A percentile compares a stretch with the other conserved stretches of the same genome.
phyloP scores from a whole-genome alignment of 441 rosid species.

The Manihot esculenta region DNA sequence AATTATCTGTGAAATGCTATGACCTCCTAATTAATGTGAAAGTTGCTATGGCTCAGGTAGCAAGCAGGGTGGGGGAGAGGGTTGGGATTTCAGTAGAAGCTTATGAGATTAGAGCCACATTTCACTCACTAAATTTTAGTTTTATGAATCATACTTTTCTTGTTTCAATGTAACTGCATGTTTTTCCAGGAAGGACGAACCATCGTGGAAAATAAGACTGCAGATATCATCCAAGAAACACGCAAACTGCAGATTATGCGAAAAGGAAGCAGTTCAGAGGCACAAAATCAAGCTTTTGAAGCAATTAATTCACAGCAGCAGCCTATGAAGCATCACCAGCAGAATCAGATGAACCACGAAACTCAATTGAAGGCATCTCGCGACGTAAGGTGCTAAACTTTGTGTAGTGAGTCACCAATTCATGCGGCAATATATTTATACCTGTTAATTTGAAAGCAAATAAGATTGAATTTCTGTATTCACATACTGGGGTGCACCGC shows the following conservation, averaged over 20 bases:
- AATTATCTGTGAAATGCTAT: no score
- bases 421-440: slow-evolving; percentile 18
- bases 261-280: slow-evolving; percentile 46
- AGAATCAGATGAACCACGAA: slow-evolving; percentile 56
- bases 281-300: slow-evolving; percentile 36
- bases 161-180: slow-evolving; percentile 14
- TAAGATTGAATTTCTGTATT: not conserved
- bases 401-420: slow-evolving; percentile 44
- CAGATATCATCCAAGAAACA: slow-evolving; percentile 67
- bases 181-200: slow-evolving; percentile 72
- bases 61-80: no score
- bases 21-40: no score
- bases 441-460: slow-evolving; percentile 6
- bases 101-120: not conserved
- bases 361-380: slow-evolving; percentile 98
- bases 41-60: no score
- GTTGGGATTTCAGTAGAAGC: no score
- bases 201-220: slow-evolving; percentile 68
- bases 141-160: not conserved
- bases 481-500: not conserved
- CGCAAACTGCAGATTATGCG: slow-evolving; percentile 64
- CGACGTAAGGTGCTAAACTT: slow-evolving; percentile 85
- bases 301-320: slow-evolving; percentile 46
- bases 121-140: not conserved
- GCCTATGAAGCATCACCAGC: slow-evolving; percentile 42